A percentile compares a stretch with the other conserved stretches of the same genome.
These are phyloP conservation scores for Parietichytrium sp. DNA, from an alignment of 108 stramenopile genomes.

Conservation along the genomic window DNA sequence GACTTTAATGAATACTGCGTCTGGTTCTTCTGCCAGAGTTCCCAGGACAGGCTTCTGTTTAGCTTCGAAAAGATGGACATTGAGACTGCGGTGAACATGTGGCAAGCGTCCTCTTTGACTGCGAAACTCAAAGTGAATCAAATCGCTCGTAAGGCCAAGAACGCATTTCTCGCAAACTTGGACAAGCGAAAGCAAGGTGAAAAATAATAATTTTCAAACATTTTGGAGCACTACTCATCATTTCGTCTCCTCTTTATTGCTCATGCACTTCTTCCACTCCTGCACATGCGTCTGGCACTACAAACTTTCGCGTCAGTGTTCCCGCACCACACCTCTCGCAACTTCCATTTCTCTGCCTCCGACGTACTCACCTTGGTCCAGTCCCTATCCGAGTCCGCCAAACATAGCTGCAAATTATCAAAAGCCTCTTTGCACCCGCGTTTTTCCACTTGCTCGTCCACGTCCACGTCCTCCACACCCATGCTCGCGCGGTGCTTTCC, in stretches of 20 bases:
- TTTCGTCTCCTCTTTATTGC: too few species aligned
- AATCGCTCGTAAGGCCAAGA: not conserved
- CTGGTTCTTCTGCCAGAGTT: conserved; percentile 1
- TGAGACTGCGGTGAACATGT: not conserved
- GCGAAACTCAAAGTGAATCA: not conserved
- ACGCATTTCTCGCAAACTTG: too few species aligned
- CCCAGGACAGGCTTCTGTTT: not conserved
- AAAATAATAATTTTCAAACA: too few species aligned
- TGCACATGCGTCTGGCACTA: too few species aligned
- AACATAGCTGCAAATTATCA: conserved; percentile 10
- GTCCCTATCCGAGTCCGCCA: conserved; percentile 25
- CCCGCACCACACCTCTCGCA: too few species aligned
- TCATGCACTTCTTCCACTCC: too few species aligned
- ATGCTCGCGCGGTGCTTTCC: too few species aligned
- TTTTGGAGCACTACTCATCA: too few species aligned
- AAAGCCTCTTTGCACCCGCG: conserved; percentile 3
- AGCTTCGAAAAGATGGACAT: not conserved
- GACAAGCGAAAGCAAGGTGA: too few species aligned
- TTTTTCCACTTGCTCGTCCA: conserved; percentile 24
- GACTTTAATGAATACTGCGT: not conserved
- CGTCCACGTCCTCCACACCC: not conserved
- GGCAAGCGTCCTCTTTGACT: not conserved
- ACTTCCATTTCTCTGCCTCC: too few species aligned
- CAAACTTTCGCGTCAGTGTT: too few species aligned
- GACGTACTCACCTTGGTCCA: conserved; percentile 24